Evolutionary conservation across 73 alveolate species (phyloP).

Genomic region (Tetrahymena elliotti): DNA sequence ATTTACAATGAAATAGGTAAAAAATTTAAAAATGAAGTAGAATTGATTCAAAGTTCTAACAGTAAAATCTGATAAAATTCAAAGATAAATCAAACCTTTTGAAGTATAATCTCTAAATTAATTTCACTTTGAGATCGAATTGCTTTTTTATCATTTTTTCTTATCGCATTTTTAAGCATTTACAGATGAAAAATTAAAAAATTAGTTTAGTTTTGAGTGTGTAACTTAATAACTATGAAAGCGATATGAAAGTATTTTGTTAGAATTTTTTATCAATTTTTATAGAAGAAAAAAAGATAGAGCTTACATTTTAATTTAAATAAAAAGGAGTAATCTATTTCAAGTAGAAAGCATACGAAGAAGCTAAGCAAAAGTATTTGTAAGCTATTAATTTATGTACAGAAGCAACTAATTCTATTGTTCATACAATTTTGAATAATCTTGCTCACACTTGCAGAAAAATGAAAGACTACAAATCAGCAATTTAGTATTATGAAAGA

Average conservation of each 20-base stretch:
- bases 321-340: conserved; percentile 71
- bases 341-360: conserved; percentile 70
- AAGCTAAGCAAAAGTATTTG: conserved; percentile 66
- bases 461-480: conserved; percentile 54
- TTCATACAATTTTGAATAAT: conserved; percentile 81
- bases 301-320: background rate
- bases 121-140: background rate
- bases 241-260: too few species aligned
- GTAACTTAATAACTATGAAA: background rate
- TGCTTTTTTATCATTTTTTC: too few species aligned
- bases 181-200: background rate
- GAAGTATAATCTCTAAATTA: too few species aligned
- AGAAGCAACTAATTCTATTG: conserved; percentile 75
- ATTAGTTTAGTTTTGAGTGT: too few species aligned
- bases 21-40: background rate
- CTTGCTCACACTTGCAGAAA: conserved; percentile 89
- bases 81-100: too few species aligned
- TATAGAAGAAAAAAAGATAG: background rate
- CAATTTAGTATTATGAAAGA: conserved; percentile 40
- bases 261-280: background rate
- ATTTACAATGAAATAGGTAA: conserved; percentile 88
- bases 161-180: too few species aligned
- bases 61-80: too few species aligned
- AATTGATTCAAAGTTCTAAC: background rate
- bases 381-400: conserved; percentile 76